phyloP scores from a whole-genome alignment of 768 basidiomycete species.

The Leccinum truebloodii region DNA sequence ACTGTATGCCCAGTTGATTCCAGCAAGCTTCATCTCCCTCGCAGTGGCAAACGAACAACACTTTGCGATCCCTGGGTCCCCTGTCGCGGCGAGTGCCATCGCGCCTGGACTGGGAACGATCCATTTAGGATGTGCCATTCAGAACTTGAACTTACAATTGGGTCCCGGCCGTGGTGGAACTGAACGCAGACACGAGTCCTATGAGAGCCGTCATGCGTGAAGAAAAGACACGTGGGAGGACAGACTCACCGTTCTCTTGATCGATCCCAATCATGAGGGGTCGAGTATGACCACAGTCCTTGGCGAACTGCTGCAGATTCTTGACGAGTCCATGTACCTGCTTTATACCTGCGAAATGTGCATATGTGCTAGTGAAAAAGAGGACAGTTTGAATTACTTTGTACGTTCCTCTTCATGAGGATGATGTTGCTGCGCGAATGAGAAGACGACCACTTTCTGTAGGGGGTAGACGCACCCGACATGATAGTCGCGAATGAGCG shows the following conservation, averaged over 20 bases:
- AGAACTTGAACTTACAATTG: conserved; percentile 59
- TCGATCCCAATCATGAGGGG: conserved; percentile 71
- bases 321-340: conserved; percentile 51
- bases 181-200: conserved; percentile 75
- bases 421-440: conserved; percentile 50
- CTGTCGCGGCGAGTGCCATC: conserved; percentile 66
- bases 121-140: not conserved
- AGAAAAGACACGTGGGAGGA: not conserved
- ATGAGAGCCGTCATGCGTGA: not conserved
- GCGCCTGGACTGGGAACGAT: conserved; percentile 58
- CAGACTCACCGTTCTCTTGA: conserved; percentile 65
- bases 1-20: conserved; percentile 72
- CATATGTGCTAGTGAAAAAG: not conserved
- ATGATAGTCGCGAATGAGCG: conserved; percentile 61
- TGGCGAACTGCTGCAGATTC: conserved; percentile 55
- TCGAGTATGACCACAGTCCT: conserved; percentile 51
- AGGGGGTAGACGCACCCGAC: conserved; percentile 43
- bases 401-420: conserved; percentile 67
- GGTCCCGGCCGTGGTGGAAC: conserved; percentile 54
- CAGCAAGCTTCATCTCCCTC: conserved; percentile 55
- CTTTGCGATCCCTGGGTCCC: conserved; percentile 45
- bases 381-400: conserved; percentile 36
- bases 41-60: conserved; percentile 52
- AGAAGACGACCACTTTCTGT: no score
- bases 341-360: conserved; percentile 42